A percentile compares a stretch with the other conserved stretches of the same genome.
Evolutionary conservation across 768 basidiomycete species (phyloP).

Genomic region (Lactarius vividus): DNA sequence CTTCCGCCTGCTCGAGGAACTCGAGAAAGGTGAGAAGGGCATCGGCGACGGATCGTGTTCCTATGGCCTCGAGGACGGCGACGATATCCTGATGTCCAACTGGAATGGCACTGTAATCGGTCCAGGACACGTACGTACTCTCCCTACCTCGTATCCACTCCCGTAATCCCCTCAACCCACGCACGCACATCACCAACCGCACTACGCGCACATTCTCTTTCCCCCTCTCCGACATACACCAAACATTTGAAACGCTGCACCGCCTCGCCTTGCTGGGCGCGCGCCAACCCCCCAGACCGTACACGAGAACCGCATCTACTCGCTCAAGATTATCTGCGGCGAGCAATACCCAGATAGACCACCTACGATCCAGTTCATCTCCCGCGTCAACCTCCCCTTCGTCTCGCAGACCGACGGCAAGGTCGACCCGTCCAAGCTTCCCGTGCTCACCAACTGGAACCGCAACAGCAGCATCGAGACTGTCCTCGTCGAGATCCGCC

Average conservation of each 20-base stretch:
- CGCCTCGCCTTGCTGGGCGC: background rate
- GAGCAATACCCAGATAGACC: slow-evolving; percentile 70
- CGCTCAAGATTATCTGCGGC: slow-evolving; percentile 85
- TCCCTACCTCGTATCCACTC: background rate
- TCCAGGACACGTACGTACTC: slow-evolving; percentile 81
- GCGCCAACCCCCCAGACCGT: slow-evolving; percentile 60
- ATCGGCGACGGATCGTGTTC: slow-evolving; percentile 98
- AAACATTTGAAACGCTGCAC: background rate
- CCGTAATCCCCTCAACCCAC: slow-evolving; percentile 16
- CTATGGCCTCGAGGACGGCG: slow-evolving; percentile 91
- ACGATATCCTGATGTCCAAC: slow-evolving; percentile 96
- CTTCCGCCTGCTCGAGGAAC: slow-evolving; percentile 95
- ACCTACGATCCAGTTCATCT: slow-evolving; percentile 81
- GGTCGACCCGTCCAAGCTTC: slow-evolving; percentile 71
- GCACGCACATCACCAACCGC: background rate
- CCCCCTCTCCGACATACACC: background rate
- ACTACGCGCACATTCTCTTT: slow-evolving; percentile 19
- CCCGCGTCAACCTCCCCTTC: slow-evolving; percentile 91
- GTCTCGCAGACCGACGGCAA: slow-evolving; percentile 72
- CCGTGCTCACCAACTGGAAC: slow-evolving; percentile 73
- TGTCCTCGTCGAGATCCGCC: slow-evolving; percentile 88
- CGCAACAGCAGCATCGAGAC: slow-evolving; percentile 80
- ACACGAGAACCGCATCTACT: slow-evolving; percentile 99
- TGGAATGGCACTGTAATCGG: slow-evolving; percentile 99
- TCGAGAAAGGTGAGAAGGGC: slow-evolving; percentile 99